Evolutionary conservation across 768 basidiomycete genomes (phyloP).

Genomic region (Pulveroboletus sp.): DNA sequence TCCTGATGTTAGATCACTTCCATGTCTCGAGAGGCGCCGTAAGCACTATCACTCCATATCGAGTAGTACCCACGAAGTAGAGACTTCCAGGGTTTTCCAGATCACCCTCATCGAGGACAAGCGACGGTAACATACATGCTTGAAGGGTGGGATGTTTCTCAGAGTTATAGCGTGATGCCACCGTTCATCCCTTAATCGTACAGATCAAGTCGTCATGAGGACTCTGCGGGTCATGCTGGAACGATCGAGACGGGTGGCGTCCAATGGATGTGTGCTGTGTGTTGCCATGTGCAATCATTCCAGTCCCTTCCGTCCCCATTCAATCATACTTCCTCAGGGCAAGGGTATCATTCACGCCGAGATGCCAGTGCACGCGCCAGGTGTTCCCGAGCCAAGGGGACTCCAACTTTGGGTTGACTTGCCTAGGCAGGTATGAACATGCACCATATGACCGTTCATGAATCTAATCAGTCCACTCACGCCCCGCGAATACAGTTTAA

Average conservation of each 20-base stretch:
- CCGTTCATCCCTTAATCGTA: neutral
- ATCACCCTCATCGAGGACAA: conserved; percentile 91
- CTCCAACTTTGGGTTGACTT: conserved; percentile 88
- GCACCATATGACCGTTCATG: neutral
- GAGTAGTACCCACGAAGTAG: neutral
- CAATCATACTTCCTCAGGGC: conserved; percentile 34
- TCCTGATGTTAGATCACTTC: conserved; percentile 88
- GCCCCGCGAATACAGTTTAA: conserved; percentile 49
- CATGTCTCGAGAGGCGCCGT: conserved; percentile 67
- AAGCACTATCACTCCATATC: conserved; percentile 21
- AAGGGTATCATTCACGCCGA: conserved; percentile 78
- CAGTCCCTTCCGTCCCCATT: neutral
- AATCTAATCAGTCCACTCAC: conserved; percentile 12
- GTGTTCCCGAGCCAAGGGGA: conserved; percentile 69
- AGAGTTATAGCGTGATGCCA: neutral
- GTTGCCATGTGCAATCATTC: conserved; percentile 18
- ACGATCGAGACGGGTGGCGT: conserved; percentile 77
- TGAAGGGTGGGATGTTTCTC: conserved; percentile 51
- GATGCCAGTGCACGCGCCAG: conserved; percentile 79
- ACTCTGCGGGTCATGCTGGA: conserved; percentile 83
- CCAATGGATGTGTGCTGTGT: conserved; percentile 91
- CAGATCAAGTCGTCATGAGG: conserved; percentile 77
- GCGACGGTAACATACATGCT: conserved; percentile 88
- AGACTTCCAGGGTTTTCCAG: conserved; percentile 70
- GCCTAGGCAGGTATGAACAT: conserved; percentile 53